Evolutionary conservation across 305 asterid genomes (phyloP).

Genomic region (Fraxinus albicans): DNA sequence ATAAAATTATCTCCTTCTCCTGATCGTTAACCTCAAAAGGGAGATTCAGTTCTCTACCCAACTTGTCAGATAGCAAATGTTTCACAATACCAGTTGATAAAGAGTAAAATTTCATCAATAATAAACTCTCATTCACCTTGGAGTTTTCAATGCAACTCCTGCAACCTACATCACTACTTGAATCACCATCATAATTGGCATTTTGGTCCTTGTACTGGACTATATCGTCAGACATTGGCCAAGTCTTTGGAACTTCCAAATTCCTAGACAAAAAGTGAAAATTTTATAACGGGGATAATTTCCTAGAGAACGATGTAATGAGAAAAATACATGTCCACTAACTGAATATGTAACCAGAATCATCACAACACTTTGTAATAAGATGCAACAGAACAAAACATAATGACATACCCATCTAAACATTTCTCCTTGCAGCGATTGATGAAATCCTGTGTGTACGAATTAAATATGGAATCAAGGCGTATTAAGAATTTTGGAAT

Average conservation of each 20-base stretch:
- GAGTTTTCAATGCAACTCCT: conserved; percentile 54
- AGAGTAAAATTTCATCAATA: conserved; percentile 62
- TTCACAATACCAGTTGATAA: conserved; percentile 48
- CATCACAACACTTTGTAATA: neutral
- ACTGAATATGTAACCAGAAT: neutral
- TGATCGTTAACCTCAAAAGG: conserved; percentile 75
- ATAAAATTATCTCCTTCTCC: conserved; percentile 54
- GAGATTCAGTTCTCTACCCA: conserved; percentile 48
- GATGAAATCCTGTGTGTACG: conserved; percentile 58
- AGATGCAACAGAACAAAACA: conserved; percentile 2
- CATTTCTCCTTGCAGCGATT: conserved; percentile 50
- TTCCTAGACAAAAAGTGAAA: conserved; percentile 34
- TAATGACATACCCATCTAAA: conserved; percentile 51
- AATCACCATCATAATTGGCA: conserved; percentile 12
- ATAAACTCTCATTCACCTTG: conserved; percentile 62
- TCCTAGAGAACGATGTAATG: neutral
- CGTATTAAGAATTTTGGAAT: conserved; percentile 43
- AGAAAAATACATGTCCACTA: neutral
- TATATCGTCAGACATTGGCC: conserved; percentile 39
- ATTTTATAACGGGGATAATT: neutral
- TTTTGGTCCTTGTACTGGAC: conserved; percentile 37
- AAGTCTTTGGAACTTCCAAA: conserved; percentile 62
- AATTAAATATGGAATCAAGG: conserved; percentile 47
- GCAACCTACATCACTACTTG: conserved; percentile 28
- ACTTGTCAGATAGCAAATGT: conserved; percentile 52